phyloP scores from a whole-genome alignment of 2,329 filamentous ascomycete genomes.

The Clathrospora elynae region DNA sequence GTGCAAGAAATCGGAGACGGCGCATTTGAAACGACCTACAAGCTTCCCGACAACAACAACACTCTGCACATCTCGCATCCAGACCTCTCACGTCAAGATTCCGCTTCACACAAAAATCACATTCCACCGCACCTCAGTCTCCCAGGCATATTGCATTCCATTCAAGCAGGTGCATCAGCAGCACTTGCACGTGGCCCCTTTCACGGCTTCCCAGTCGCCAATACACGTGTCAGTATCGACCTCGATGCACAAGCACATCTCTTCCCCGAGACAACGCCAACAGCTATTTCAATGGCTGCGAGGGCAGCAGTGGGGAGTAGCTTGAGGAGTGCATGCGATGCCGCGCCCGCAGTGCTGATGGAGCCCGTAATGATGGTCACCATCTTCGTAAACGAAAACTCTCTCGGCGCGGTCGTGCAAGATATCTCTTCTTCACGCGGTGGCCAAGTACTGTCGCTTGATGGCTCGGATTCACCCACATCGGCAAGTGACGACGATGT shows the following conservation, averaged over 20 bases:
- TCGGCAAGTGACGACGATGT: conserved; percentile 36
- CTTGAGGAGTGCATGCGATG: conserved; percentile 65
- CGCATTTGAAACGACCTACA: conserved; percentile 37
- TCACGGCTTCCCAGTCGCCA: conserved; percentile 78
- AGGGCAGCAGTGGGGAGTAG: conserved; percentile 67
- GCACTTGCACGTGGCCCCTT: conserved; percentile 84
- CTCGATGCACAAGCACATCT: conserved; percentile 70
- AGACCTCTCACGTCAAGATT: conserved; percentile 51
- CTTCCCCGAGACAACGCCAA: conserved; percentile 69
- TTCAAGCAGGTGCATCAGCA: conserved; percentile 80
- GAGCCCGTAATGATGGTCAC: conserved; percentile 93
- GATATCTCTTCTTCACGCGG: conserved; percentile 76
- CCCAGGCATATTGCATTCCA: conserved; percentile 55
- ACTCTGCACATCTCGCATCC: conserved; percentile 63
- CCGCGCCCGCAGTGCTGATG: conserved; percentile 68
- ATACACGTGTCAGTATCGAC: conserved; percentile 70
- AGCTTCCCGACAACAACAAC: conserved; percentile 71
- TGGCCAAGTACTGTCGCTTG: conserved; percentile 73
- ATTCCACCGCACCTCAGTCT: conserved; percentile 61
- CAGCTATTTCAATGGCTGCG: conserved; percentile 69
- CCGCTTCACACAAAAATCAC: conserved; percentile 49
- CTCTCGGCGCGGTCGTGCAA: conserved; percentile 81
- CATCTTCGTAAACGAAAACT: conserved; percentile 82
- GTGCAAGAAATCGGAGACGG: conserved; percentile 32
- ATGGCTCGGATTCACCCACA: conserved; percentile 36